Evolutionary conservation across 306 rosid species (phyloP), one percentile per base, ranked within the genome.

Genomic region (Quercus alba): DNA sequence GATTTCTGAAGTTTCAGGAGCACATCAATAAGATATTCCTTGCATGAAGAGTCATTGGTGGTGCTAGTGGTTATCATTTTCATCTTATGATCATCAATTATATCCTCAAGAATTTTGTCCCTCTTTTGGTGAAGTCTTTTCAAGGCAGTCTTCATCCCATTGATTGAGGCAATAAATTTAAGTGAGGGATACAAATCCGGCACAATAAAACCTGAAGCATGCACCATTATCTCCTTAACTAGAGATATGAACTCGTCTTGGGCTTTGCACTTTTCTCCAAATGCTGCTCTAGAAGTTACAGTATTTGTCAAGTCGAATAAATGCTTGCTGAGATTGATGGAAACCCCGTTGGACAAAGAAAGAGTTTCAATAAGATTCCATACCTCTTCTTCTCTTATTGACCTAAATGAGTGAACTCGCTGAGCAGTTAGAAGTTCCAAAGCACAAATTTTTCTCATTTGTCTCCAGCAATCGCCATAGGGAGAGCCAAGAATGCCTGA

Each of bases 381-480:
- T 10, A 66, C 56, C 61, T 77, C 85, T 0, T 46, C 68, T 25
- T 76, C 81, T 54, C 85, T 76, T 41, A 71, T 7, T 1, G 59
- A 46, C 17, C 55, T 3, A 30, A 76, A 81, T 3, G 81, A 51
- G 5, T 28, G 67, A n/a, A 79, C 87, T 0, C 87, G 79, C 49
- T 85, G 77, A 15, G 64, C 2, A 0, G 70, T 77, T 21, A 83
- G 23, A 13, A 31, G 51, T 31, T 66, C 51, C 3, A 7, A 44
- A 14, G 5, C 35, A 33, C 72, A 67, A 31, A 67, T 8, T 33
- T 18, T 67, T 67, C 72, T 33, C 1, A 67, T 67, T 33, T 67
- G 25, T 33, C n/a, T 79, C 86, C 87, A 84, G 3, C 75, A 84
- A 1, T 77, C 72, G 28, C 79, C 84, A 49, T 57, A 61, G 17